These are phyloP conservation scores for Botryobasidium botryosum DNA, from an alignment of 768 basidiomycete genomes.

Conservation along the genomic window DNA sequence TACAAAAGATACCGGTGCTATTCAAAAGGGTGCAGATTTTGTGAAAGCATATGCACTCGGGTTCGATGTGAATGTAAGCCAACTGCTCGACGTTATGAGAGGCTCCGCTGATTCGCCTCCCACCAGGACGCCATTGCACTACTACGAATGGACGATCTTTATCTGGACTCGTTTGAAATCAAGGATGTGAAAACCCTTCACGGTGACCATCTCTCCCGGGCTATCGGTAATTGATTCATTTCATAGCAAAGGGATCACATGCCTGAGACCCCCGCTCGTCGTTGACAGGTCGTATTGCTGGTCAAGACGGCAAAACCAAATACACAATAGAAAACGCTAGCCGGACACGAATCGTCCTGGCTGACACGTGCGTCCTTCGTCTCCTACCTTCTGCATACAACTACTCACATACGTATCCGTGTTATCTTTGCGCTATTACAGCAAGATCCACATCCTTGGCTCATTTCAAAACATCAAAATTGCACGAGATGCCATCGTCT, in stretches of 20 bases:
- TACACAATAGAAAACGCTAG: slow-evolving; percentile 97
- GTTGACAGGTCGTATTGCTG: slow-evolving; percentile 76
- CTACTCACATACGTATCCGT: slow-evolving; percentile 1
- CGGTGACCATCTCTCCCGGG: slow-evolving; percentile 95
- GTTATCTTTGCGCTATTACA: slow-evolving; percentile 19
- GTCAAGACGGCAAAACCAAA: slow-evolving; percentile 96
- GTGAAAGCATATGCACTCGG: slow-evolving; percentile 88
- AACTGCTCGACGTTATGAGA: neutral
- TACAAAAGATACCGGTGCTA: slow-evolving; percentile 78
- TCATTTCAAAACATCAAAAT: slow-evolving; percentile 98
- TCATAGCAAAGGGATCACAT: too few species aligned
- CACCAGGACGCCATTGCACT: slow-evolving; percentile 85
- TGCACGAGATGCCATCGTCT: slow-evolving; percentile 89
- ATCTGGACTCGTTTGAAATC: slow-evolving; percentile 96
- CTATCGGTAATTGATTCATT: slow-evolving; percentile 47
- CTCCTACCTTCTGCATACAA: slow-evolving; percentile 8
- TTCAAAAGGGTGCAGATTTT: slow-evolving; percentile 96
- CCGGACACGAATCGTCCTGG: slow-evolving; percentile 93
- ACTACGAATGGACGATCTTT: slow-evolving; percentile 87
- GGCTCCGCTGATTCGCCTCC: slow-evolving; percentile 2
- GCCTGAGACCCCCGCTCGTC: neutral
- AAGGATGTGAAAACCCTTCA: slow-evolving; percentile 98
- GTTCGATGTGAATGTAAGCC: slow-evolving; percentile 78
- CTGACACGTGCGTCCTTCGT: slow-evolving; percentile 63
- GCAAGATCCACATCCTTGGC: slow-evolving; percentile 96